phyloP scores from a whole-genome alignment of 208 protist species.

The Giardia duodenalis region DNA sequence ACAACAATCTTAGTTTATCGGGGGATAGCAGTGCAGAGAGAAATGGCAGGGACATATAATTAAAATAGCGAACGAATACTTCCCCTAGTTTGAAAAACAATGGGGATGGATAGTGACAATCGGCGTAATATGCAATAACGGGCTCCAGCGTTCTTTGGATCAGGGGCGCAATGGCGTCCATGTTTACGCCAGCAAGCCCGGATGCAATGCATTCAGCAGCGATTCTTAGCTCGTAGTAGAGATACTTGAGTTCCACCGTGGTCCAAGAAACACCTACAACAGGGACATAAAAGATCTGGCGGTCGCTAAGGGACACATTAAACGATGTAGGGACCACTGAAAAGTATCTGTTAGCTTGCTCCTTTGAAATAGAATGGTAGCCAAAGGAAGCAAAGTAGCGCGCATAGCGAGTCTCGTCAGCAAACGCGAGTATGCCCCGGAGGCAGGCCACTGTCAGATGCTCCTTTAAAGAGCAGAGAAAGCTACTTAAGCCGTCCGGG shows the following conservation, averaged over 20 bases:
- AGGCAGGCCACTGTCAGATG: not conserved
- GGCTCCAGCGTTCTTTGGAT: not conserved
- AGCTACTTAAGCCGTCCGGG: too few relatives aligned
- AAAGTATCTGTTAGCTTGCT: too few relatives aligned
- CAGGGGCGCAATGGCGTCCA: not conserved
- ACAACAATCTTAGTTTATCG: not conserved
- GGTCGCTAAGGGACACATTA: not conserved
- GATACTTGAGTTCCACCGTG: not conserved
- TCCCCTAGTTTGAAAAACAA: not conserved
- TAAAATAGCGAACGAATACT: not conserved
- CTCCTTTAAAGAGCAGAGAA: too few relatives aligned
- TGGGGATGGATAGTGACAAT: not conserved
- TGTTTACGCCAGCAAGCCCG: not conserved
- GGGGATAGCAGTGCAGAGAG: not conserved
- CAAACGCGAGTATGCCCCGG: not conserved
- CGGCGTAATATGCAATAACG: not conserved
- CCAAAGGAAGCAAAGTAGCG: not conserved
- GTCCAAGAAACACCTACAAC: not conserved
- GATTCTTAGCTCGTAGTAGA: not conserved
- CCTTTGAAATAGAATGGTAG: not conserved
- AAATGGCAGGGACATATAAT: not conserved
- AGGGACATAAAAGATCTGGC: not conserved
- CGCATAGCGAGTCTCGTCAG: not conserved
- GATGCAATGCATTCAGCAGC: not conserved
- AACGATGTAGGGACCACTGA: too few relatives aligned